These are phyloP conservation scores for Centrapalus pauciflorus DNA, from an alignment of 129 eudicot genomes.

Conservation along the genomic window DNA sequence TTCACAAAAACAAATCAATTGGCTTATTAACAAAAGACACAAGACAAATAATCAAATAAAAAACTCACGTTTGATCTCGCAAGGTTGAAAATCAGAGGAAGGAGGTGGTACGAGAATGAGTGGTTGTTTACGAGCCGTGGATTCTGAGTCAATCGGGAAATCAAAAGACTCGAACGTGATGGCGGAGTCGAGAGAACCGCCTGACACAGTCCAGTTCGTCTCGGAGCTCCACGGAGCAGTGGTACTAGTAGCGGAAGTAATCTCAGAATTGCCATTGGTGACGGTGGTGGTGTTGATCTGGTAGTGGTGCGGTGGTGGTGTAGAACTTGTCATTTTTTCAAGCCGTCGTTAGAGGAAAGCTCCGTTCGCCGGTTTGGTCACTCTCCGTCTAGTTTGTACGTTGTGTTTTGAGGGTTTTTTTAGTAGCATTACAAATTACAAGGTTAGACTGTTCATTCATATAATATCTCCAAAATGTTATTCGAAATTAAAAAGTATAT, in stretches of 20 bases:
- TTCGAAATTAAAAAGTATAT: too few relatives aligned
- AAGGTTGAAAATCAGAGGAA: conserved; percentile 43
- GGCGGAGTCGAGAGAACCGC: conserved; percentile 45
- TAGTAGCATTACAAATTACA: too few relatives aligned
- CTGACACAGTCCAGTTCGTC: conserved; percentile 49
- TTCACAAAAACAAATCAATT: background rate
- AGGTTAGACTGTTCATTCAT: too few relatives aligned
- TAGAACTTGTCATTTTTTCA: conserved; percentile 1
- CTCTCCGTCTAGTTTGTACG: background rate
- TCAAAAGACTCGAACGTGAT: conserved; percentile 57
- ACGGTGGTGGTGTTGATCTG: background rate
- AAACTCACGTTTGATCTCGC: conserved; percentile 67
- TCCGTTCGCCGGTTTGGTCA: background rate
- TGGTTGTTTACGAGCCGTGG: conserved; percentile 30
- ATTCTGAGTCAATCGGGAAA: conserved; percentile 40
- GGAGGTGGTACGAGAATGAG: conserved; percentile 46
- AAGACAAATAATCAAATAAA: background rate
- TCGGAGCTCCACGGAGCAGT: conserved; percentile 23
- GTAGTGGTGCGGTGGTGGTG: background rate
- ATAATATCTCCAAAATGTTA: too few relatives aligned
- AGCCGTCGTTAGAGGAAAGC: background rate
- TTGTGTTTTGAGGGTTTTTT: too few relatives aligned
- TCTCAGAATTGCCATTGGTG: background rate
- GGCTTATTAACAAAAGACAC: background rate
- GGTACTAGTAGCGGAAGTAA: background rate